Conservation (phyloP, 805 yeast genomes). For the Saccharomycopsis fibuligera region DNA sequence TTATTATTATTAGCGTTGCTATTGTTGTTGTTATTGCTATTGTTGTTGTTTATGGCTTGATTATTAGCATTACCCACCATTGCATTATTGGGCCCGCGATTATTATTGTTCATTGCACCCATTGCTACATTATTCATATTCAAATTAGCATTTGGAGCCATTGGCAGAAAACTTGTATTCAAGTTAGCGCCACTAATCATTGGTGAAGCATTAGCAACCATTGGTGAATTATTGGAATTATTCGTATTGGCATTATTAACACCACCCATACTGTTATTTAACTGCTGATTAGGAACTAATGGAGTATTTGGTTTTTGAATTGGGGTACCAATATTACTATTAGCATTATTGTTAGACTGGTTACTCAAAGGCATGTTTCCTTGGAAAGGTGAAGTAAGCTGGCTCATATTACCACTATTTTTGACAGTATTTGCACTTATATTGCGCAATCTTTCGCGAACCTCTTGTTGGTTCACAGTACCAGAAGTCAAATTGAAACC, state of each 20-base stretch:
- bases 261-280: not conserved
- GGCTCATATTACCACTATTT: not conserved
- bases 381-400: not conserved
- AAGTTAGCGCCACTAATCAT: conserved; percentile 1
- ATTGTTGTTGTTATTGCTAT: not conserved
- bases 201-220: conserved; percentile 9
- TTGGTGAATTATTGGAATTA: conserved; percentile 9
- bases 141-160: not conserved
- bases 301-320: conserved; percentile 13
- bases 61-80: not conserved
- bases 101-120: not conserved
- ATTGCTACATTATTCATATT: not conserved
- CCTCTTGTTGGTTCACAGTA: conserved; percentile 18
- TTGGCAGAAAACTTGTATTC: conserved; percentile 1
- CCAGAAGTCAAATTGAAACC: conserved; percentile 1
- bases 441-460: conserved; percentile 16
- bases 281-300: conserved; percentile 3
- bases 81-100: no score
- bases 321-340: conserved; percentile 4
- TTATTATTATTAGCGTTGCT: not conserved
- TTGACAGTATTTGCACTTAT: conserved; percentile 4
- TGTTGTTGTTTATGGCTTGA: not conserved
- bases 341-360: not conserved
- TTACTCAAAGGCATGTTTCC: not conserved
- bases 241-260: no score